Evolutionary conservation across 345 rosid genomes (phyloP).

Genomic region (Brassica carinata): DNA sequence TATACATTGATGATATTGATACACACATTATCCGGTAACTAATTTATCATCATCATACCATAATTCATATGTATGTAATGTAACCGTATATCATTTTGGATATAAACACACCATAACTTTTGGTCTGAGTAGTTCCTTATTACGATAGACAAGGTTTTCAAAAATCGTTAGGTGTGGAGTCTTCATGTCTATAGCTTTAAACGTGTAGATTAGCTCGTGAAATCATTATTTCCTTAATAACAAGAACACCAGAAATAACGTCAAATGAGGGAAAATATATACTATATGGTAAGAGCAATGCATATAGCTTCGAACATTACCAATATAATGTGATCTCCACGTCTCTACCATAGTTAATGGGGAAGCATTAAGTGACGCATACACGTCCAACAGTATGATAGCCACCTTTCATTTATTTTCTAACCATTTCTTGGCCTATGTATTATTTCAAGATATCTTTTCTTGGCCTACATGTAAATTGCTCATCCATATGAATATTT

Average conservation of each 20-base stretch:
- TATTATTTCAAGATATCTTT: constrained; percentile 8
- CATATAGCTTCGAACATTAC: constrained; percentile 5
- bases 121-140: not conserved
- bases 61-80: not conserved
- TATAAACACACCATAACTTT: constrained; percentile 6
- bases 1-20: not conserved
- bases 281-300: constrained; percentile 17
- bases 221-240: constrained; percentile 8
- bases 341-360: constrained; percentile 21
- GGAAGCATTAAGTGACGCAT: constrained; percentile 26
- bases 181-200: constrained; percentile 6
- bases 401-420: constrained; percentile 40
- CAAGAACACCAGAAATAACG: constrained; percentile 8
- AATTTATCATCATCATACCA: not conserved
- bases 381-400: constrained; percentile 34
- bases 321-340: constrained; percentile 30
- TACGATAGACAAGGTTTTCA: constrained; percentile 12
- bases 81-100: constrained; percentile 2
- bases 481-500: constrained; percentile 20
- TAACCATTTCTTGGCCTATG: constrained; percentile 26
- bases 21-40: not conserved
- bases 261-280: not conserved
- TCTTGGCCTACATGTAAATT: constrained; percentile 15
- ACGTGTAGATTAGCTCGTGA: not conserved
- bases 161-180: constrained; percentile 15